Evolutionary conservation across 495 filamentous ascomycete genomes (phyloP), one percentile per base, ranked within the genome.

Genomic region (Aspergillus nidulans): DNA sequence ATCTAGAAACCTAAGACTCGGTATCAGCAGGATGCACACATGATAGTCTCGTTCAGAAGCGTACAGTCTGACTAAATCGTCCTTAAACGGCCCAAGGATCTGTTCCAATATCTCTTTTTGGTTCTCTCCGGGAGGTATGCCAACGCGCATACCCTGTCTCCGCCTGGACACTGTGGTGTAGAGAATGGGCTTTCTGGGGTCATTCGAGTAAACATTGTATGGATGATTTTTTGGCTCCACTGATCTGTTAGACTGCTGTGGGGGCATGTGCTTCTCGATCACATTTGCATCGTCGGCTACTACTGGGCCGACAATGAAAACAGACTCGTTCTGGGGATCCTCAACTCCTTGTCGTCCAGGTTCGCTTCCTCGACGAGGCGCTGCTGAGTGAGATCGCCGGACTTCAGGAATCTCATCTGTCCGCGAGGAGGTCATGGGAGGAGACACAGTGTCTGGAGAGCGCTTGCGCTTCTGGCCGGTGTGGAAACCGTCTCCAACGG

Each of bases 31-130:
- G 32, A 12, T 13, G 52, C 21, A 18, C 20, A 34, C 15, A 28
- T 38, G n/a, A n/a, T n/a, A n/a, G n/a, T n/a, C n/a, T n/a, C n/a
- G n/a, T n/a, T n/a, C n/a, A n/a, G n/a, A 57, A 20, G 61, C 77
- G 50, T 71, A 81, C 72, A 81, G 62, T 62, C 66, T 70, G 40
- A 82, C 72, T 43, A 82, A 63, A 48, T 80, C 78, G 42, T 75
- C 65, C 55, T 70, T 74, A 48, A 77, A 77, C 15, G 77, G 77
- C 10, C 76, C 79, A 4, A 82, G 60, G 9, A 82, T 74, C 57
- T 82, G 77, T 56, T 81, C 77, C 32, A 82, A 59, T 26, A 81
- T 76, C 50, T 81, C 78, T 43, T 76, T 74, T 46, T 82, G 78
- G 50, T 78, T 73, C 21, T 76, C 75, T 26, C 78, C 76, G 0